Evolutionary conservation across 164 flowering plant species (phyloP), one percentile per base, ranked within the genome.

Genomic region (Macadamia integrifolia): DNA sequence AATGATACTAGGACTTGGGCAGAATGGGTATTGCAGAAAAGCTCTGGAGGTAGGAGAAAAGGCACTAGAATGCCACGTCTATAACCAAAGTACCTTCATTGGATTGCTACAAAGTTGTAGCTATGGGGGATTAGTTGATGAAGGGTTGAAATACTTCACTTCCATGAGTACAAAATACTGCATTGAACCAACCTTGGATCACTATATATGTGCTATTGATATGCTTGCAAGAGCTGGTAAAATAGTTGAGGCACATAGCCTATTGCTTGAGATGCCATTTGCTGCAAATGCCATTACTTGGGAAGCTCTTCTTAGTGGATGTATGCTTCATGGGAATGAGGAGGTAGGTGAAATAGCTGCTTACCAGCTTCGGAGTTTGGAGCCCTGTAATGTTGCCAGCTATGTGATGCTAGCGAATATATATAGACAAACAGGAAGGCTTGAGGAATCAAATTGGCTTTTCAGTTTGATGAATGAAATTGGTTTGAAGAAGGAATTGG

Each of bases 161-260:
- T 62, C 71, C 8, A 78, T 78, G 80, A 62, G 55, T 66, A 50
- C 13, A 53, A 66, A 42, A 35, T 71, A 68, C 58, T 71, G 73
- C 29, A 50, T 71, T 3, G n/a, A 69, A 6, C 80, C 75, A 42
- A 68, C n/a, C 49, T 57, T 74, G 71, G 77, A 78, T 71, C 80
- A 78, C 60, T 72, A 75, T 66, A 69, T 69, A 18, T 78, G 80
- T 78, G 66, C 72, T 46, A 78, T 78, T 18, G 80, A 78, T 66
- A 71, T 78, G 73, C 72, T 78, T 44, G 80, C 77, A 69, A 74
- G 80, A 66, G 75, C 78, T 15, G 75, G 78, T 30, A 74, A 63
- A 62, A 48, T 78, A 30, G 57, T 9, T 15, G 80, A 78, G 42
- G 80, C 80, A 35, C 49, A 58, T 58, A 35, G 58, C 46, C 18